Conservation (phyloP, 2,329 filamentous ascomycete genomes). For the Purpureocillium takamizusanense region DNA sequence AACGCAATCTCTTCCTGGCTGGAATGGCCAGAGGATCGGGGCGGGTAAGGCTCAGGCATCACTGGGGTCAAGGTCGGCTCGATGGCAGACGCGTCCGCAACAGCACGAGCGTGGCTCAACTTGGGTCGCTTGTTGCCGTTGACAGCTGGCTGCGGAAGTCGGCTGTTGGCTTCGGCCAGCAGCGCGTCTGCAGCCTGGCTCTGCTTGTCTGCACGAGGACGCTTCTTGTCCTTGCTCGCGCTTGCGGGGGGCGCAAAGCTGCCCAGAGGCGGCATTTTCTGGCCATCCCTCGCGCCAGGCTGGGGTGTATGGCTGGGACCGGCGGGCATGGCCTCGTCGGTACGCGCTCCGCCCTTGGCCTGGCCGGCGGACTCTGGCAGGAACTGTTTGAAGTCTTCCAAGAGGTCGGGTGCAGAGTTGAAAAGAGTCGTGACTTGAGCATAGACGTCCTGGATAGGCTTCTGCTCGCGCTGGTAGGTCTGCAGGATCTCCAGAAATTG, state of each 20-base stretch:
- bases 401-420: conserved; percentile 81
- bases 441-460: conserved; percentile 97
- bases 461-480: conserved; percentile 95
- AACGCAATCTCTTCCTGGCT: conserved; percentile 81
- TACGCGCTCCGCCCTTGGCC: conserved; percentile 46
- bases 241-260: conserved; percentile 82
- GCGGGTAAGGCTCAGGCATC: conserved; percentile 78
- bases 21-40: conserved; percentile 63
- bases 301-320: conserved; percentile 47
- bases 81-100: conserved; percentile 51
- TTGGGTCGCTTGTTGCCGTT: conserved; percentile 59
- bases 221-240: conserved; percentile 87
- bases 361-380: conserved; percentile 70
- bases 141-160: conserved; percentile 19
- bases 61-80: conserved; percentile 85
- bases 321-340: conserved; percentile 41
- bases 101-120: conserved; percentile 58
- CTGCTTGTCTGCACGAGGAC: conserved; percentile 54
- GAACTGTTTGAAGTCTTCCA: conserved; percentile 99
- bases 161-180: conserved; percentile 28
- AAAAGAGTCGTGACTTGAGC: conserved; percentile 93
- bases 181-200: conserved; percentile 37
- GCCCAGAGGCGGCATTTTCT: conserved; percentile 87
- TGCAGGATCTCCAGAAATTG: conserved; percentile 97
- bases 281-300: conserved; percentile 43